phyloP scores from a whole-genome alignment of 768 basidiomycete genomes.

The Exsudoporus frostii region DNA sequence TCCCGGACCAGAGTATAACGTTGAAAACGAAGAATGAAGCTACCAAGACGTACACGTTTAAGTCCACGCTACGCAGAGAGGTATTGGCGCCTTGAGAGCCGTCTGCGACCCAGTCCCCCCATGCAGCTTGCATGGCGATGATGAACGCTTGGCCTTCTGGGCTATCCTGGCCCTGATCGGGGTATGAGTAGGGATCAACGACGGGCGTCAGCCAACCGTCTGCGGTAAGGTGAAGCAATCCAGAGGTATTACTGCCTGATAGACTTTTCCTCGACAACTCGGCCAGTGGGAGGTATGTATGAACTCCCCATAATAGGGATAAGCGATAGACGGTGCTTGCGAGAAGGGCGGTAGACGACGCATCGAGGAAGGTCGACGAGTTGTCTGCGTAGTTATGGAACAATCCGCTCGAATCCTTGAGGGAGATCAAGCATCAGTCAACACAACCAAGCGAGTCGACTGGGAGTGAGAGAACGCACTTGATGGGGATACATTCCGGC shows the following conservation, averaged over 20 bases:
- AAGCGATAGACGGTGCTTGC: slow-evolving; percentile 76
- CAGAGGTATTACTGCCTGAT: slow-evolving; percentile 19
- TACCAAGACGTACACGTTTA: background rate
- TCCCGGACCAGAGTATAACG: background rate
- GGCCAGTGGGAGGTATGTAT: slow-evolving; percentile 52
- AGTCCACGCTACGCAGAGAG: background rate
- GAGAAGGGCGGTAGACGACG: slow-evolving; percentile 69
- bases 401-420: slow-evolving; percentile 12
- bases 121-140: slow-evolving; percentile 69
- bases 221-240: slow-evolving; percentile 46
- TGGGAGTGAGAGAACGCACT: slow-evolving; percentile 36
- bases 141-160: slow-evolving; percentile 83
- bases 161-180: slow-evolving; percentile 46
- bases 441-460: background rate
- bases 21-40: background rate
- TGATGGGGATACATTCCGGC: slow-evolving; percentile 61
- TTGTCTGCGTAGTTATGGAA: slow-evolving; percentile 75
- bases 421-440: background rate
- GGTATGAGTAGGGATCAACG: slow-evolving; percentile 63
- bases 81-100: slow-evolving; percentile 53
- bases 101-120: slow-evolving; percentile 65
- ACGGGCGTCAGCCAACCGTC: slow-evolving; percentile 73
- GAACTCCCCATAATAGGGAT: slow-evolving; percentile 49
- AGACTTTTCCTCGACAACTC: slow-evolving; percentile 49
- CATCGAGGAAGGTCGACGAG: slow-evolving; percentile 62